phyloP scores from a whole-genome alignment of 225 moss, liverwort and hornwort genomes.

The Polytrichum commune region DNA sequence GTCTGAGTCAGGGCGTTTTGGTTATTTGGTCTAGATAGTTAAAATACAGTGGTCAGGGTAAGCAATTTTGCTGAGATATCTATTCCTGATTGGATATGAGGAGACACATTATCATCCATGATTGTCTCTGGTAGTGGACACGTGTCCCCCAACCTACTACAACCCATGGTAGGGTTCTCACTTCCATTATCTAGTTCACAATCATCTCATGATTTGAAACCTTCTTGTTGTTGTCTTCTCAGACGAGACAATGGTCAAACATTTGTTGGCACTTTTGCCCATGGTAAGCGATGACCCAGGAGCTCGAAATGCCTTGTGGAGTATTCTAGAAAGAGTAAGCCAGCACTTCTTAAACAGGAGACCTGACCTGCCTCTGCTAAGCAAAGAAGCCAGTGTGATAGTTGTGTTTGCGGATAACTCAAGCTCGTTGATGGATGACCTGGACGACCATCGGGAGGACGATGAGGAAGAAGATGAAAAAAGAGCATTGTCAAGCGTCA shows the following conservation, averaged over 20 bases:
- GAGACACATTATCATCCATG: no score
- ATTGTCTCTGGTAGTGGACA: no score
- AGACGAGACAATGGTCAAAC: conserved; percentile 59
- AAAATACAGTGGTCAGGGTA: no score
- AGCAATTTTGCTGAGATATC: no score
- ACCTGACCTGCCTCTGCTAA: conserved; percentile 23
- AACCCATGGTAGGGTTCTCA: no score
- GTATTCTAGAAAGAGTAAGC: conserved; percentile 74
- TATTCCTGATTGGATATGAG: no score
- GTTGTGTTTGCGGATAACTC: conserved; percentile 65
- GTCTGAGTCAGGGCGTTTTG: no score
- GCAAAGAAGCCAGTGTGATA: not conserved
- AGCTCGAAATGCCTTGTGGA: conserved; percentile 91
- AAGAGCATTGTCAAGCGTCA: conserved; percentile 35
- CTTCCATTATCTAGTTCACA: no score
- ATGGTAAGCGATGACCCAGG: conserved; percentile 80
- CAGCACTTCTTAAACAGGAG: conserved; percentile 30
- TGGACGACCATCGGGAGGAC: conserved; percentile 71
- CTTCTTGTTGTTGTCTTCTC: conserved; percentile 5
- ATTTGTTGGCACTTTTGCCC: conserved; percentile 66
- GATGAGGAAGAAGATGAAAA: conserved; percentile 74
- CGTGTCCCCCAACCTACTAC: no score
- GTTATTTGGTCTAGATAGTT: no score
- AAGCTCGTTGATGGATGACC: conserved; percentile 65
- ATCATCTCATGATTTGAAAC: no score